These are phyloP conservation scores for Hordeum vulgare DNA, from an alignment of 176 grass and related monocot species.

Conservation along the genomic window DNA sequence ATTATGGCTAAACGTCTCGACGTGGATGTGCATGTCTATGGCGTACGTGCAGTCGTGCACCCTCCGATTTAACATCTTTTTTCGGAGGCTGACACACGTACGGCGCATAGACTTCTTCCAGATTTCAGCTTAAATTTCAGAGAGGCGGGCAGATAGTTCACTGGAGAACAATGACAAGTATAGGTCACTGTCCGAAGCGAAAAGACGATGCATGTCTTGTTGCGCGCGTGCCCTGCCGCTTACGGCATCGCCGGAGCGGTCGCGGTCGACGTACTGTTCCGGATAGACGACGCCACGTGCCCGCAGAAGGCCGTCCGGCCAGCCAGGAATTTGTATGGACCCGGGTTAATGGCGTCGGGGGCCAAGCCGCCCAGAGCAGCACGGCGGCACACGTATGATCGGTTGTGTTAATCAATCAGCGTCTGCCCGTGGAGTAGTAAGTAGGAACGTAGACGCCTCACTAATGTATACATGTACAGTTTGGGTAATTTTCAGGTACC, in stretches of 20 bases:
- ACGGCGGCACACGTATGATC: background rate
- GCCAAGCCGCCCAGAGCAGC: background rate
- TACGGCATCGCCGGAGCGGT: conserved; percentile 14
- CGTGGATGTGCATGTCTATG: background rate
- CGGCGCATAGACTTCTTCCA: background rate
- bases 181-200: background rate
- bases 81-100: background rate
- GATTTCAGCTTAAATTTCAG: background rate
- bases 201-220: conserved; percentile 16
- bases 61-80: background rate
- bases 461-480: too few relatives aligned
- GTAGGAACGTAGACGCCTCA: background rate
- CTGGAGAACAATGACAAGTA: background rate
- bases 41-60: background rate
- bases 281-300: background rate
- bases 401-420: too few relatives aligned
- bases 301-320: background rate
- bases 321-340: background rate
- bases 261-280: background rate
- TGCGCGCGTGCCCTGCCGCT: conserved; percentile 11
- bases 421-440: background rate
- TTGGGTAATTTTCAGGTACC: too few relatives aligned
- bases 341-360: background rate
- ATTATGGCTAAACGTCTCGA: background rate
- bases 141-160: background rate